Conservation (phyloP, 2,329 filamentous ascomycete species). For the Penicillium palitans region DNA sequence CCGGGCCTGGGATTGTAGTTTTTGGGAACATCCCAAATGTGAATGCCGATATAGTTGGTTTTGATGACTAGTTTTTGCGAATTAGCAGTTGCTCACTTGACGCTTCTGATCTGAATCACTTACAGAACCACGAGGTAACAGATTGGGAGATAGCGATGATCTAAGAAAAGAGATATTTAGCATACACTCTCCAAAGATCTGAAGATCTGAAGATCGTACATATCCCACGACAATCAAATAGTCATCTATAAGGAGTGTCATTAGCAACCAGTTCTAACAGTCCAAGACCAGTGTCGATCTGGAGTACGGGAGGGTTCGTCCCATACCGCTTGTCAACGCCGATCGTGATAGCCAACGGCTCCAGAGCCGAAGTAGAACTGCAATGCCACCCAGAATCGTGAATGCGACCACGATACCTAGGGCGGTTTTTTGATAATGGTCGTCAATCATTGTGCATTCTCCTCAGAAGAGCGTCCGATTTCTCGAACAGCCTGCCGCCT, state of each 20-base stretch:
- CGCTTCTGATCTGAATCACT: slow-evolving; percentile 5
- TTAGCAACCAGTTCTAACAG: background rate
- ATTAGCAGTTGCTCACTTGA: background rate
- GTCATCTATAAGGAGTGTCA: slow-evolving; percentile 20
- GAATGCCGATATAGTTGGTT: slow-evolving; percentile 30
- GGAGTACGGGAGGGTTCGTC: background rate
- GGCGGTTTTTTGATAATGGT: slow-evolving; percentile 25
- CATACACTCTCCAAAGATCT: background rate
- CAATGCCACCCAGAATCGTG: slow-evolving; percentile 25
- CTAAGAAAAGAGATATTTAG: slow-evolving; percentile 2
- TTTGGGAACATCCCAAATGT: slow-evolving; percentile 24
- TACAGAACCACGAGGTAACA: slow-evolving; percentile 30
- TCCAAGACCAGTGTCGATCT: slow-evolving; percentile 3
- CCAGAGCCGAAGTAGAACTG: slow-evolving; percentile 29
- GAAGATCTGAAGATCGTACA: slow-evolving; percentile 14
- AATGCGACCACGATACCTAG: slow-evolving; percentile 29
- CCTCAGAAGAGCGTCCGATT: background rate
- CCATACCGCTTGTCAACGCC: slow-evolving; percentile 23
- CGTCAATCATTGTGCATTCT: slow-evolving; percentile 21
- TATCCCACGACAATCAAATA: slow-evolving; percentile 26
- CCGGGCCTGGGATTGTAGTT: slow-evolving; percentile 17
- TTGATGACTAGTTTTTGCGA: slow-evolving; percentile 21
- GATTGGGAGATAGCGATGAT: slow-evolving; percentile 24
- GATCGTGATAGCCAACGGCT: slow-evolving; percentile 26
- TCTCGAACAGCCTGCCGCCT: background rate